phyloP scores from a whole-genome alignment of 768 basidiomycete species.

The Trametopsis cervina region DNA sequence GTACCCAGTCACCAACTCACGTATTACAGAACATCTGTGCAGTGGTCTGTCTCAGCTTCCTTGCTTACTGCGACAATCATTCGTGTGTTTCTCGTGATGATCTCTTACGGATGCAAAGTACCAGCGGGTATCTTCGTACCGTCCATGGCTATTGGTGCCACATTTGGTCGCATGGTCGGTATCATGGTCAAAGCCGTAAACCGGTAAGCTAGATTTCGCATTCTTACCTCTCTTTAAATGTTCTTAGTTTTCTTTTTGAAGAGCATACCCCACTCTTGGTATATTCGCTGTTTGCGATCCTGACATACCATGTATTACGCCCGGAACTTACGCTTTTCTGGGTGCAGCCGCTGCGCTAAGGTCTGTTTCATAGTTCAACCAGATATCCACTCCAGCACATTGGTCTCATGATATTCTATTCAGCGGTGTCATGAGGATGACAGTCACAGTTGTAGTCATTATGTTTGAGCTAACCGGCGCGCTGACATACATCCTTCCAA shows the following conservation, averaged over 20 bases:
- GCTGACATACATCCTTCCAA: slow-evolving; percentile 92
- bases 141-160: slow-evolving; percentile 97
- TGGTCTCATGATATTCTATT: neutral
- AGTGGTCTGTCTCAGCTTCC: slow-evolving; percentile 95
- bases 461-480: slow-evolving; percentile 99
- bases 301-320: slow-evolving; percentile 94
- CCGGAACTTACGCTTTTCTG: slow-evolving; percentile 95
- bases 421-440: slow-evolving; percentile 95
- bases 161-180: slow-evolving; percentile 95
- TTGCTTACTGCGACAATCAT: slow-evolving; percentile 87
- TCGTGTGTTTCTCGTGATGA: slow-evolving; percentile 76
- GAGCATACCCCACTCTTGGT: slow-evolving; percentile 75
- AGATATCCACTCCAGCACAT: neutral
- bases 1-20: neutral
- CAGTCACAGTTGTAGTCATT: slow-evolving; percentile 96
- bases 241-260: slow-evolving; percentile 24
- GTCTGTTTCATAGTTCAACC: slow-evolving; percentile 31
- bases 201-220: slow-evolving; percentile 40
- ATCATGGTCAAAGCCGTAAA: slow-evolving; percentile 94
- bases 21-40: slow-evolving; percentile 62
- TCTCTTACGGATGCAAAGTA: slow-evolving; percentile 95
- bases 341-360: slow-evolving; percentile 95
- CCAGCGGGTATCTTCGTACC: slow-evolving; percentile 98
- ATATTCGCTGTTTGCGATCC: slow-evolving; percentile 89
- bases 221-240: slow-evolving; percentile 1